These are phyloP conservation scores for Glebionis coronaria DNA, from an alignment of 129 eudicot species.

Conservation along the genomic window DNA sequence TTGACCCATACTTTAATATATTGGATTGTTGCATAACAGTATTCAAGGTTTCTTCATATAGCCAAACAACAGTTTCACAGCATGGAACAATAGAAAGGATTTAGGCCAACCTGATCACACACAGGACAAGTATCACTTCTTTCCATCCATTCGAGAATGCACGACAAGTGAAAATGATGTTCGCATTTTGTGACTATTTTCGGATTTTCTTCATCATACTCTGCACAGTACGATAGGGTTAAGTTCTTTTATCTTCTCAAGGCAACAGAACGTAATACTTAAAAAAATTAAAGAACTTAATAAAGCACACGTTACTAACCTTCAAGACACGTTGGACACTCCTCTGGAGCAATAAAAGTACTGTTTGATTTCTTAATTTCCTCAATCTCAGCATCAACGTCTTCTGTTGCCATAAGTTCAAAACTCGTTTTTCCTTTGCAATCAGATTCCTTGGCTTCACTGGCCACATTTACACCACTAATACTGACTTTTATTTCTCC, in stretches of 20 bases:
- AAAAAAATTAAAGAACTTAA: not conserved
- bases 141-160: constrained; percentile 98
- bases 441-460: constrained; percentile 33
- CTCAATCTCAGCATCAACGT: constrained; percentile 50
- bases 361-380: constrained; percentile 61
- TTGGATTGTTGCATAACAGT: not conserved
- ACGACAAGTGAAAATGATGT: constrained; percentile 93
- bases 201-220: constrained; percentile 87
- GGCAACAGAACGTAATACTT: not conserved
- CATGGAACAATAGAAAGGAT: not conserved
- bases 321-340: constrained; percentile 97
- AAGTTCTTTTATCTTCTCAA: constrained; percentile 1
- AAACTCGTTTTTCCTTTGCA: too few relatives aligned
- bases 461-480: constrained; percentile 33
- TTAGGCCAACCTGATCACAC: constrained; percentile 68
- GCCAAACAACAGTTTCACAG: constrained; percentile 4
- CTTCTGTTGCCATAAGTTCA: constrained; percentile 28
- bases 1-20: not conserved
- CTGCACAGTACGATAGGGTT: constrained; percentile 38
- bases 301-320: constrained; percentile 37
- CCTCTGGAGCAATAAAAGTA: constrained; percentile 49
- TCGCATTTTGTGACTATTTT: constrained; percentile 84
- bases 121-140: constrained; percentile 94
- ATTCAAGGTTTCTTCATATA: not conserved
- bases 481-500: constrained; percentile 31